Percentiles rank a stretch among this genome's conserved stretches.
Conservation (phyloP, 805 yeast genomes). For the Blastobotrys peoriensis region DNA sequence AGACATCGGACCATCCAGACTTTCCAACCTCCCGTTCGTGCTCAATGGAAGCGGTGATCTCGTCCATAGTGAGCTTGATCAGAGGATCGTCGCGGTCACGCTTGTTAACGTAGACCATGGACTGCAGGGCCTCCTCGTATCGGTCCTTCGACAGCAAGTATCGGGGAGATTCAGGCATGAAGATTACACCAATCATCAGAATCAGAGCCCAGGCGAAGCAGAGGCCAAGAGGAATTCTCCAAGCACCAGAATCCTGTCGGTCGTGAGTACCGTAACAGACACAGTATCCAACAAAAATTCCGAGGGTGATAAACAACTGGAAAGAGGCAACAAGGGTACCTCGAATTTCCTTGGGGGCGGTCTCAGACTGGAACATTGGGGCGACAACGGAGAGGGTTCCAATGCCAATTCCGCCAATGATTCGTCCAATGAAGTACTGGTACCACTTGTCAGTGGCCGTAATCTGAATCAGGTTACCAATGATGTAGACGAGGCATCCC, state of each 20-base stretch:
- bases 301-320: conserved; percentile 70
- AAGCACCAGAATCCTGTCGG: conserved; percentile 42
- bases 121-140: conserved; percentile 49
- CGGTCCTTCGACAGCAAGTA: conserved; percentile 54
- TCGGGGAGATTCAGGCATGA: conserved; percentile 75
- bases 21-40: conserved; percentile 45
- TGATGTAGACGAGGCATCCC: conserved; percentile 43
- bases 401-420: conserved; percentile 69
- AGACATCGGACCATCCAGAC: conserved; percentile 46
- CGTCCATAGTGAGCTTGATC: conserved; percentile 32
- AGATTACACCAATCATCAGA: conserved; percentile 53
- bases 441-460: conserved; percentile 35
- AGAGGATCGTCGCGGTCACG: conserved; percentile 29
- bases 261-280: conserved; percentile 62
- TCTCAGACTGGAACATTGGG: conserved; percentile 74
- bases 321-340: conserved; percentile 73
- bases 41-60: conserved; percentile 41
- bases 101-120: conserved; percentile 43
- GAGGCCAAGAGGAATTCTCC: conserved; percentile 69
- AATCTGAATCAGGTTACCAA: conserved; percentile 49
- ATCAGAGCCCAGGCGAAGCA: conserved; percentile 67
- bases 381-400: conserved; percentile 74
- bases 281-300: conserved; percentile 63
- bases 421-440: conserved; percentile 61
- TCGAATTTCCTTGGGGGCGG: conserved; percentile 71